These are phyloP conservation scores for Excoecaria cochinchinensis DNA, from an alignment of 345 rosid species.

Conservation along the genomic window DNA sequence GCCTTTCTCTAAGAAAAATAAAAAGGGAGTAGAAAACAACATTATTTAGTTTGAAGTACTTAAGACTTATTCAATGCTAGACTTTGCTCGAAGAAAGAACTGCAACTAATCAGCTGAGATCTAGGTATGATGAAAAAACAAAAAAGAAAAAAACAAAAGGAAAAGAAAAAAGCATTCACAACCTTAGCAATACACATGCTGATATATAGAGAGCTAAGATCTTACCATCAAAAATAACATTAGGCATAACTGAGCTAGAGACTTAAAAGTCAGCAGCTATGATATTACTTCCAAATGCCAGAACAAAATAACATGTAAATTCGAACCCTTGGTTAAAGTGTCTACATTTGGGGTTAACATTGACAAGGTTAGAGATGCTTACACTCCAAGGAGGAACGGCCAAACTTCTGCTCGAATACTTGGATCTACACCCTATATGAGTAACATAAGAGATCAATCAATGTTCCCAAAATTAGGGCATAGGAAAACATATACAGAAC, in stretches of 20 bases:
- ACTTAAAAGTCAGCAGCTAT: background rate
- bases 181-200: background rate
- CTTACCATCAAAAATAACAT: background rate
- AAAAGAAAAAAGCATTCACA: background rate
- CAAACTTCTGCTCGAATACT: slow-evolving; percentile 83
- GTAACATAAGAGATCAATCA: slow-evolving; percentile 22
- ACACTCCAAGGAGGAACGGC: slow-evolving; percentile 99
- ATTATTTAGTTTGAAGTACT: background rate
- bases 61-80: background rate
- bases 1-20: background rate
- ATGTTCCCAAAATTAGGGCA: slow-evolving; percentile 8
- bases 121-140: background rate
- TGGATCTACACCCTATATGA: slow-evolving; percentile 82
- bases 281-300: slow-evolving; percentile 1
- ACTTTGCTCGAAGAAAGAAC: background rate
- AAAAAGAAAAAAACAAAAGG: too few species aligned
- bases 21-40: background rate
- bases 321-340: background rate
- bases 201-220: background rate
- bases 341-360: background rate
- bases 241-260: background rate
- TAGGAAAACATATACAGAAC: background rate
- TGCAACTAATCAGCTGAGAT: background rate
- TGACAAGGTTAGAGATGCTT: slow-evolving; percentile 34
- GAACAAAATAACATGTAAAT: background rate